Evolutionary conservation across 179 eudicot genomes (phyloP).

Genomic region (Spinacia oleracea): DNA sequence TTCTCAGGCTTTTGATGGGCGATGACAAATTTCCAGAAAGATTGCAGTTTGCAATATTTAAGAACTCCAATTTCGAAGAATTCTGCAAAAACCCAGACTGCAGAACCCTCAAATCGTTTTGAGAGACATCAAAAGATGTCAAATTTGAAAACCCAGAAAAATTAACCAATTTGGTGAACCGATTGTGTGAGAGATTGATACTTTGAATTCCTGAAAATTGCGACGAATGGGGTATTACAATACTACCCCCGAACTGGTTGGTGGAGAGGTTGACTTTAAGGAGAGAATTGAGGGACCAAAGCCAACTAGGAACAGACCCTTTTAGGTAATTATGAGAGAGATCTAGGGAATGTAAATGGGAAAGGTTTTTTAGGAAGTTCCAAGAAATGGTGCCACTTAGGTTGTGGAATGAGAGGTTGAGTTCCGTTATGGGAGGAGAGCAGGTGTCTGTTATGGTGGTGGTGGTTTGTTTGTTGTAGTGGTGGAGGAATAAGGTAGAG

Average conservation of each 20-base stretch:
- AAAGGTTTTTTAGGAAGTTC: slow-evolving; percentile 55
- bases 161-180: slow-evolving; percentile 58
- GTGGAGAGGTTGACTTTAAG: slow-evolving; percentile 47
- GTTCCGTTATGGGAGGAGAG: slow-evolving; percentile 35
- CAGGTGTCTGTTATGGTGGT: slow-evolving; percentile 23
- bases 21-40: slow-evolving; percentile 50
- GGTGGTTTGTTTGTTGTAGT: neutral
- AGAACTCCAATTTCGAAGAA: slow-evolving; percentile 46
- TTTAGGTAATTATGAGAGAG: slow-evolving; percentile 68
- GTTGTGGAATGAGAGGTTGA: slow-evolving; percentile 57
- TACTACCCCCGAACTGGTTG: slow-evolving; percentile 66
- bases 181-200: slow-evolving; percentile 57
- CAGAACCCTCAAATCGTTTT: slow-evolving; percentile 49
- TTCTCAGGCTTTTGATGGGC: slow-evolving; percentile 46
- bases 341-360: slow-evolving; percentile 54
- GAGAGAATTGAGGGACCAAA: slow-evolving; percentile 48
- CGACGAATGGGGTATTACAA: slow-evolving; percentile 29
- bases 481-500: slow-evolving; percentile 31
- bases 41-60: slow-evolving; percentile 67
- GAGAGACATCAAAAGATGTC: slow-evolving; percentile 55
- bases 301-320: slow-evolving; percentile 60
- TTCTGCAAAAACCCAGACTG: slow-evolving; percentile 48
- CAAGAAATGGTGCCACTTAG: slow-evolving; percentile 71
- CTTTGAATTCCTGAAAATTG: slow-evolving; percentile 35
- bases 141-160: slow-evolving; percentile 55